Evolutionary conservation across 2,329 filamentous ascomycete species (phyloP), one percentile per base, ranked within the genome.

Genomic region (Zarea fungicola): DNA sequence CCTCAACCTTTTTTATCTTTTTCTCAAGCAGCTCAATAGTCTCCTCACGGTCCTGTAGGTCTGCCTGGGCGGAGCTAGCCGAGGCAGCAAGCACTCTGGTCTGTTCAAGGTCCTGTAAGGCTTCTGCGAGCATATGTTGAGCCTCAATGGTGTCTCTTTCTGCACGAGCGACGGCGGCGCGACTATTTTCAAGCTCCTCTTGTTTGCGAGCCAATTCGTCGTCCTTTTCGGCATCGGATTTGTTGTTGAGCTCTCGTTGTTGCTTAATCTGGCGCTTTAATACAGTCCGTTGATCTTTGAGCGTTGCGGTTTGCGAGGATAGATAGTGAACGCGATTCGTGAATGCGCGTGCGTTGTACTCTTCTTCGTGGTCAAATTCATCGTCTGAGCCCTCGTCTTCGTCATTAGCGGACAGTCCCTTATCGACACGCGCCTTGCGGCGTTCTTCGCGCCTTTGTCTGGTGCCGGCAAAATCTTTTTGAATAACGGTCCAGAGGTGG

Each of bases 241-340:
- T 91, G 70, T 78, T 90, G 68, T 95, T 95, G 50, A 96, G 78
- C 61, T 95, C 89, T 51, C 91, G 86, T 68, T 97, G 92, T 64
- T 97, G 91, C 69, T 95, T 92, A 60, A 96, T 92, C 65, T 97
- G 91, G 36, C 90, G 83, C 60, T 92, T 86, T 8, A 97, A 76
- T 19, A 96, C 91, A 42, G 83, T 81, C 63, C 96, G 95, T 63
- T 97, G 91, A 58, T 96, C 88, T 53, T 88, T 84, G 29, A 96
- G 73, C 18, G 80, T 80, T 16, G 84, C 85, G n/a, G 89, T 80
- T 51, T 89, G 86, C 34, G 77, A 75, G 61, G 90, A 89, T 5
- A 96, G 72, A 69, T 83, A 86, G 59, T 90, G 85, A 1, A 97
- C 83, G 60, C 88, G 89, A 8, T 80, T 73, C 14, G 83, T 85